phyloP scores from a whole-genome alignment of 78 protist species.

The Cavenderia fasciculata region DNA sequence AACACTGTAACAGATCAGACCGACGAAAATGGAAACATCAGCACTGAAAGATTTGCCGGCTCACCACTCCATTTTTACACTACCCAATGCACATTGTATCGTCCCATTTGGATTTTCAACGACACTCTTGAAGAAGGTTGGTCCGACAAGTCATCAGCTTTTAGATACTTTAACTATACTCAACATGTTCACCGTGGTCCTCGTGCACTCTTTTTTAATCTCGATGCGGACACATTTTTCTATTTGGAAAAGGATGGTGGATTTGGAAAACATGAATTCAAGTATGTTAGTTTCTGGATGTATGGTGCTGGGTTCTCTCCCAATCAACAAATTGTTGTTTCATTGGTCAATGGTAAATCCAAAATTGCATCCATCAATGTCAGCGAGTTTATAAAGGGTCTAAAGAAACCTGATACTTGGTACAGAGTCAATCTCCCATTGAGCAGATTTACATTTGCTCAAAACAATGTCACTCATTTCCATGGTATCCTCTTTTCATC shows the following conservation, averaged over 20 bases:
- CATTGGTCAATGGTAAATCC: neutral
- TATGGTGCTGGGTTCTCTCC: constrained; percentile 21
- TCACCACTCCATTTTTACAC: constrained; percentile 12
- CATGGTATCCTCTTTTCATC: constrained; percentile 7
- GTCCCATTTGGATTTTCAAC: constrained; percentile 15
- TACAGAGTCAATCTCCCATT: constrained; percentile 23
- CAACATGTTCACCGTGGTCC: constrained; percentile 5
- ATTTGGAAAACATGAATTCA: constrained; percentile 5
- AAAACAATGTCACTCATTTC: neutral
- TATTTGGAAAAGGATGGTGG: neutral
- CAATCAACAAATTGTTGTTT: constrained; percentile 9
- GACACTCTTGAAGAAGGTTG: neutral
- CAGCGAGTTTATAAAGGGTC: constrained; percentile 32
- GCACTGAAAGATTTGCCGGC: no score
- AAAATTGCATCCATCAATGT: constrained; percentile 2
- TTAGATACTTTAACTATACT: neutral
- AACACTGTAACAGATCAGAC: no score
- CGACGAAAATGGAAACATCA: neutral
- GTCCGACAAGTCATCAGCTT: neutral
- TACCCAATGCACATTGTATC: neutral
- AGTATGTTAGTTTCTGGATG: constrained; percentile 49
- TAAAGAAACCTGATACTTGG: constrained; percentile 9
- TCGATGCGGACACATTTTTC: neutral
- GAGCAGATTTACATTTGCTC: neutral
- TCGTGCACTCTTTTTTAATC: neutral